A percentile compares a stretch with the other conserved stretches of the same genome.
These are phyloP conservation scores for Themeda triandra DNA, from an alignment of 176 grass and related monocot genomes.

Conservation along the genomic window DNA sequence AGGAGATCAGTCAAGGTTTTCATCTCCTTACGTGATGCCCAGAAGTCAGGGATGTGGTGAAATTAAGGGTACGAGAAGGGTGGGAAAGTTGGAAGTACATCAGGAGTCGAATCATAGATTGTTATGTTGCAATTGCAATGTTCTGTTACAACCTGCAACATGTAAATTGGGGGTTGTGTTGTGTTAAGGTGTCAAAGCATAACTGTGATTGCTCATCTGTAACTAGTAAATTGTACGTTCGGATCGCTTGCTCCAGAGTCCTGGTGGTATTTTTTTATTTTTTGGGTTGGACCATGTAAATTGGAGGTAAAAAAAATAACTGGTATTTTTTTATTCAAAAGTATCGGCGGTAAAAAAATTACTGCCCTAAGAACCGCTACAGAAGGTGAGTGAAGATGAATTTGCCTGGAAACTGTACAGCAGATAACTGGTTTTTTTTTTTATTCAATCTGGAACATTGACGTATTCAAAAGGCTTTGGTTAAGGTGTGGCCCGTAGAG, in stretches of 20 bases:
- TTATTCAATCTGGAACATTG: background rate
- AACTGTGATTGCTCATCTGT: background rate
- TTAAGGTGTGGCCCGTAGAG: too few species aligned
- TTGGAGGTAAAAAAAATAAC: too few species aligned
- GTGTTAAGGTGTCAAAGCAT: background rate
- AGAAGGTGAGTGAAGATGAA: background rate
- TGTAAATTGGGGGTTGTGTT: background rate
- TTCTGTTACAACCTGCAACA: too few species aligned
- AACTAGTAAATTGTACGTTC: background rate
- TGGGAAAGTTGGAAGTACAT: background rate
- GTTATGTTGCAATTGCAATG: too few species aligned
- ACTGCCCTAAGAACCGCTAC: background rate
- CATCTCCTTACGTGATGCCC: background rate
- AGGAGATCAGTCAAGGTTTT: background rate
- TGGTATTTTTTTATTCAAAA: too few species aligned
- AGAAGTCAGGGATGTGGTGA: too few species aligned
- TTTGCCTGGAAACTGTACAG: background rate
- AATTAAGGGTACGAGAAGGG: background rate
- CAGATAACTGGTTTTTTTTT: background rate
- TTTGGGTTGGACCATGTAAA: background rate
- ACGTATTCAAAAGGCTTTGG: too few species aligned
- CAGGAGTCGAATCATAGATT: background rate
- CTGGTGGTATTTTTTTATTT: background rate
- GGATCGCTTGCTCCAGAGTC: background rate
- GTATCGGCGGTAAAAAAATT: too few species aligned